These are phyloP conservation scores for Beauveria asiatica DNA, from an alignment of 2,329 filamentous ascomycete species.

Conservation along the genomic window DNA sequence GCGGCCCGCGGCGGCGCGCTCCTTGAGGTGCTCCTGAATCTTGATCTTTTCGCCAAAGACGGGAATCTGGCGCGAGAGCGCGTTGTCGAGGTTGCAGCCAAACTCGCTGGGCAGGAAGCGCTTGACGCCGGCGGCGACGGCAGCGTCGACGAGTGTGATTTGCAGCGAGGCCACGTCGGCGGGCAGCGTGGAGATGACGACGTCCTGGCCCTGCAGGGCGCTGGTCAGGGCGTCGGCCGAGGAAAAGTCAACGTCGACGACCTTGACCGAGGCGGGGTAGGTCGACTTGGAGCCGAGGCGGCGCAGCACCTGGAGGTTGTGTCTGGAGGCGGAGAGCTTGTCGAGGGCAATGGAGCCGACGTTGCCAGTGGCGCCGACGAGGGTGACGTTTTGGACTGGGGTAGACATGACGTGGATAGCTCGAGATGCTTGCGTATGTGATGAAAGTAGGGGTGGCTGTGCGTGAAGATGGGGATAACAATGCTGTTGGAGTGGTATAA, in stretches of 20 bases:
- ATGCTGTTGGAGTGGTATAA: too few relatives aligned
- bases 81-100: slow-evolving; percentile 20
- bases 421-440: not conserved
- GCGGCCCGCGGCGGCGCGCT: slow-evolving; percentile 1
- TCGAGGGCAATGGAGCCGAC: slow-evolving; percentile 5
- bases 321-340: not conserved
- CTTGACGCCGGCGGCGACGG: slow-evolving; percentile 42
- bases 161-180: slow-evolving; percentile 32
- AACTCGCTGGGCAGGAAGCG: slow-evolving; percentile 46
- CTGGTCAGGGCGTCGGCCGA: slow-evolving; percentile 32
- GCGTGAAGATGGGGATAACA: too few relatives aligned
- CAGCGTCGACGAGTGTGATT: slow-evolving; percentile 40
- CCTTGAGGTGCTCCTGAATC: slow-evolving; percentile 8
- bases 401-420: not conserved
- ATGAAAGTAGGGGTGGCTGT: not conserved
- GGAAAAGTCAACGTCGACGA: slow-evolving; percentile 40
- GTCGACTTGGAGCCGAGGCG: slow-evolving; percentile 32
- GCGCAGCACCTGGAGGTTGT: slow-evolving; percentile 39
- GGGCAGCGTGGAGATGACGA: slow-evolving; percentile 37
- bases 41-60: slow-evolving; percentile 14
- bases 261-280: slow-evolving; percentile 28
- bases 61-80: slow-evolving; percentile 9
- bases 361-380: slow-evolving; percentile 16
- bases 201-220: slow-evolving; percentile 43
- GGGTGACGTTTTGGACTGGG: slow-evolving; percentile 18